Evolutionary conservation across 176 grass and related monocot species (phyloP).

Genomic region (Elymus sibiricus): DNA sequence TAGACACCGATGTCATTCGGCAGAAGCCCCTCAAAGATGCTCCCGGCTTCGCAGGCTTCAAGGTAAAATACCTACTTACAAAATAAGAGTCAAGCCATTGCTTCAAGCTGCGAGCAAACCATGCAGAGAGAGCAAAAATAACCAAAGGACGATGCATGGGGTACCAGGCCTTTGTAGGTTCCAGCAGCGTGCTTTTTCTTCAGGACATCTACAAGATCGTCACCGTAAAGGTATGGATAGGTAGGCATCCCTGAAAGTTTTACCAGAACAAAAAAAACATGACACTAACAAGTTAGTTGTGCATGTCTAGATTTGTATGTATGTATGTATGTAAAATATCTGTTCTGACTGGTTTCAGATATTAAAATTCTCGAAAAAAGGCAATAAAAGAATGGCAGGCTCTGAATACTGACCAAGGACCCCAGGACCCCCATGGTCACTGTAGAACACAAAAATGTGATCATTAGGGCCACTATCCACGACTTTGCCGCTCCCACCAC

Average conservation of each 20-base stretch:
- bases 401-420: slow-evolving; percentile 73
- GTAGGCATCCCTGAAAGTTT: slow-evolving; percentile 85
- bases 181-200: slow-evolving; percentile 84
- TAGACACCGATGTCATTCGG: slow-evolving; percentile 74
- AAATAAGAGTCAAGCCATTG: slow-evolving; percentile 21
- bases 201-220: slow-evolving; percentile 64
- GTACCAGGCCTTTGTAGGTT: slow-evolving; percentile 92
- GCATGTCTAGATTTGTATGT: no score
- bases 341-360: not conserved
- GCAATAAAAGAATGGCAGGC: not conserved
- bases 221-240: slow-evolving; percentile 72
- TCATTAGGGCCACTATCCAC: slow-evolving; percentile 83
- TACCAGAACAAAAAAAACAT: not conserved
- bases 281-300: not conserved
- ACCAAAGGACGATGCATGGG: not conserved
- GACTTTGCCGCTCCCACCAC: slow-evolving; percentile 85
- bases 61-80: slow-evolving; percentile 79
- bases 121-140: not conserved
- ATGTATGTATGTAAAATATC: not conserved
- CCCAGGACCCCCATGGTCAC: slow-evolving; percentile 82
- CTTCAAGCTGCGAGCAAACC: not conserved
- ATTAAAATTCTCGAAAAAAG: not conserved
- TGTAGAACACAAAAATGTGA: slow-evolving; percentile 90
- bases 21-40: slow-evolving; percentile 84
- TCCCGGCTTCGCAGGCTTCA: slow-evolving; percentile 93